phyloP scores from a whole-genome alignment of 176 grass and related monocot species.

The Musa itinerans region DNA sequence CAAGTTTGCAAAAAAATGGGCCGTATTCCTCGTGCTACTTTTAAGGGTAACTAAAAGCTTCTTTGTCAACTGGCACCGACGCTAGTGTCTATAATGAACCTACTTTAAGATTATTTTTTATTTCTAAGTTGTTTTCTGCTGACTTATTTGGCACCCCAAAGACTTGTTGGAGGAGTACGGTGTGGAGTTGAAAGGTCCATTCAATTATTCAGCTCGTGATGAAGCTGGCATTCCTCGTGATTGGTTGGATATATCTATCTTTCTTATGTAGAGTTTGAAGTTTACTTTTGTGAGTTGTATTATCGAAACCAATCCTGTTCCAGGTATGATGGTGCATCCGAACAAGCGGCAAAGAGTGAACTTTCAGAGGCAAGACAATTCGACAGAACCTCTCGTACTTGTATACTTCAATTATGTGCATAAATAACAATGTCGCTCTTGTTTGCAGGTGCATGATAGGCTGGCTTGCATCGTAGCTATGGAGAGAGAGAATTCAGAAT shows the following conservation, averaged over 20 bases:
- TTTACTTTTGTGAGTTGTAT: background rate
- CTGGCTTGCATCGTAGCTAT: slow-evolving; percentile 69
- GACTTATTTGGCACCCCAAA: slow-evolving; percentile 17
- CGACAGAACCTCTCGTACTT: background rate
- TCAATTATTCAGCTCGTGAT: slow-evolving; percentile 75
- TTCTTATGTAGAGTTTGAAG: background rate
- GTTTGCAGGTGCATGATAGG: slow-evolving; percentile 68
- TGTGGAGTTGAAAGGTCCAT: slow-evolving; percentile 75
- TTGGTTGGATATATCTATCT: slow-evolving; percentile 34
- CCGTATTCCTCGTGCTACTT: slow-evolving; percentile 48
- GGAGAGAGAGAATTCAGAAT: slow-evolving; percentile 64
- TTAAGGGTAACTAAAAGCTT: slow-evolving; percentile 47
- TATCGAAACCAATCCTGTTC: slow-evolving; percentile 11
- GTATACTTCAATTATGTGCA: background rate
- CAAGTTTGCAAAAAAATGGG: slow-evolving; percentile 66
- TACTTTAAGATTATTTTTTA: background rate
- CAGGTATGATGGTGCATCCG: slow-evolving; percentile 62
- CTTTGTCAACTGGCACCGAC: background rate
- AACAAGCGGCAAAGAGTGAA: slow-evolving; percentile 31
- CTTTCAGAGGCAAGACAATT: slow-evolving; percentile 54
- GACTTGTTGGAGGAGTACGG: slow-evolving; percentile 65
- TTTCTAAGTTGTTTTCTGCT: too few relatives aligned
- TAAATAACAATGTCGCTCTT: background rate
- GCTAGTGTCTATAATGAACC: background rate
- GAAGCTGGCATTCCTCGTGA: slow-evolving; percentile 78